phyloP scores from a whole-genome alignment of 495 filamentous ascomycete species.

The Durotheca rogersii region DNA sequence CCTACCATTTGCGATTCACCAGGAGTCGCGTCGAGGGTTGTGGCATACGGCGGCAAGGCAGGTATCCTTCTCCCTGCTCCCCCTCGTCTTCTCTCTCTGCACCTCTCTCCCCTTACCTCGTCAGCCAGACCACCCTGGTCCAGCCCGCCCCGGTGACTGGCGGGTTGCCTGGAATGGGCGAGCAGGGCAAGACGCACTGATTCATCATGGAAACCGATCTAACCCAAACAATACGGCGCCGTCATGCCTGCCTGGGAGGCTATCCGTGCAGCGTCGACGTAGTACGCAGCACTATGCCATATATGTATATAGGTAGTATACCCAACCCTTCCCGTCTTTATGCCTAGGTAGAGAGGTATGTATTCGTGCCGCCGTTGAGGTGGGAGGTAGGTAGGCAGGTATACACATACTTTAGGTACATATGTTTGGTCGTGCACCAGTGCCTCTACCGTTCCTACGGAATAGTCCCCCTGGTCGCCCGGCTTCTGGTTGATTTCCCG shows the following conservation, averaged over 20 bases:
- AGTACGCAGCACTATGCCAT: constrained; percentile 8
- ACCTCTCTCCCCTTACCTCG: not conserved
- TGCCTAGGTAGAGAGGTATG: too few species aligned
- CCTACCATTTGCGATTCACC: too few species aligned
- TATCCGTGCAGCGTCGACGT: constrained; percentile 1
- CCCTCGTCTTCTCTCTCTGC: not conserved
- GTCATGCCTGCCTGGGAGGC: constrained; percentile 15
- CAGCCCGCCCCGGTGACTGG: constrained; percentile 23
- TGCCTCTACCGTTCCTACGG: constrained; percentile 5
- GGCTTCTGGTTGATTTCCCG: constrained; percentile 30
- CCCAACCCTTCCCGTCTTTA: too few species aligned
- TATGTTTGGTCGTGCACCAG: too few species aligned
- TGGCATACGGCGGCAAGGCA: not conserved
- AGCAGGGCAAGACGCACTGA: not conserved
- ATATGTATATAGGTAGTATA: too few species aligned
- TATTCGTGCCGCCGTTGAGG: too few species aligned
- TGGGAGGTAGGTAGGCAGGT: too few species aligned
- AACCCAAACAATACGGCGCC: constrained; percentile 20
- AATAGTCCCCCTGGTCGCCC: constrained; percentile 20
- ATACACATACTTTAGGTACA: too few species aligned
- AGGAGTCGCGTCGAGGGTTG: too few species aligned
- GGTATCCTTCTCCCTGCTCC: not conserved
- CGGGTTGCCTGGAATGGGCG: constrained; percentile 15
- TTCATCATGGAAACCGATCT: constrained; percentile 14
- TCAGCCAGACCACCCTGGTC: too few species aligned